Conservation (phyloP, 805 yeast genomes). For the Candida palmyrensis region DNA sequence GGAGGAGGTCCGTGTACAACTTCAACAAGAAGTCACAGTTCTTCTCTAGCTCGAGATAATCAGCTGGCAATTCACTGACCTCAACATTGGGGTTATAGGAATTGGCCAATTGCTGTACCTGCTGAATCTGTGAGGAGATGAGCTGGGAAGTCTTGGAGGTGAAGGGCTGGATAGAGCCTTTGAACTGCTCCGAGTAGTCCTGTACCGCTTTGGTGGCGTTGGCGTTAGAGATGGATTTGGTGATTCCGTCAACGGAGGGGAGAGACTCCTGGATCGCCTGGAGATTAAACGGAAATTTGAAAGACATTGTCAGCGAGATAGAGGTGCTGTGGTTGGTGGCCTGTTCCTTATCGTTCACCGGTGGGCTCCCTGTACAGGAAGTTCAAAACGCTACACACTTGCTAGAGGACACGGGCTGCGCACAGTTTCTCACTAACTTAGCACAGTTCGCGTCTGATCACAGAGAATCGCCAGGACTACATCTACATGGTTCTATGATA, state of each 20-base stretch:
- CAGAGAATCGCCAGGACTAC: too few species aligned
- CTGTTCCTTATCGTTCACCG: too few species aligned
- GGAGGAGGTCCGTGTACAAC: slow-evolving; percentile 49
- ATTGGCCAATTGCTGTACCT: slow-evolving; percentile 36
- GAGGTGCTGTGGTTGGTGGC: too few species aligned
- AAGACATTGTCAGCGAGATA: slow-evolving; percentile 36
- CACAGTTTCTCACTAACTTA: too few species aligned
- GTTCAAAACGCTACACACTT: too few species aligned
- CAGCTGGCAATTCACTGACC: slow-evolving; percentile 69
- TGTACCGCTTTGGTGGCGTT: slow-evolving; percentile 37
- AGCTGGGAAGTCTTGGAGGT: slow-evolving; percentile 56
- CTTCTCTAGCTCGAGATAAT: slow-evolving; percentile 62
- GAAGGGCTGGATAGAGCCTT: slow-evolving; percentile 44
- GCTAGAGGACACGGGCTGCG: too few species aligned
- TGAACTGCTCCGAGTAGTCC: slow-evolving; percentile 36
- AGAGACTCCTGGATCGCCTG: slow-evolving; percentile 39
- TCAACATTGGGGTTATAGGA: slow-evolving; percentile 41
- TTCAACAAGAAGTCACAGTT: slow-evolving; percentile 61
- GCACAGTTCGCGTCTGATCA: too few species aligned
- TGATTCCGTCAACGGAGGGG: slow-evolving; percentile 32
- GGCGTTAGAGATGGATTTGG: slow-evolving; percentile 31
- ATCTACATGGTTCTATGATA: too few species aligned
- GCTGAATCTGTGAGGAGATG: slow-evolving; percentile 59
- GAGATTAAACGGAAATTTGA: slow-evolving; percentile 34
- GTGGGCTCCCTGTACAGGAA: too few species aligned